Evolutionary conservation across 116 monocot species (phyloP).

Genomic region (Trichopus zeylanicus): DNA sequence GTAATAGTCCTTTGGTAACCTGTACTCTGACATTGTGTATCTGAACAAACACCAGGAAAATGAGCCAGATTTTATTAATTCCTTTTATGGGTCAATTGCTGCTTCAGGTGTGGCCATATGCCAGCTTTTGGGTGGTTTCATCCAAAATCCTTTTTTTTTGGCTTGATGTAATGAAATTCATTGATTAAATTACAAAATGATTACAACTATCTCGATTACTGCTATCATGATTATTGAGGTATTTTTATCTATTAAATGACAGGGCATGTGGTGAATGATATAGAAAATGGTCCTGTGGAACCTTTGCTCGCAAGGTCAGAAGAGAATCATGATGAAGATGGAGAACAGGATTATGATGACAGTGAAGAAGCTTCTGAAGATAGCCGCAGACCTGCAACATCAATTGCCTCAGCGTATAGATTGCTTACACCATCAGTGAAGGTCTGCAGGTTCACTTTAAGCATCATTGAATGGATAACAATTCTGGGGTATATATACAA

Average conservation of each 20-base stretch:
- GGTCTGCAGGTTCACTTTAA: constrained; percentile 24
- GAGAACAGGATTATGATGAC: constrained; percentile 43
- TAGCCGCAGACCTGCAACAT: constrained; percentile 57
- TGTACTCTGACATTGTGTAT: too few species aligned
- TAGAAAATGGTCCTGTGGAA: constrained; percentile 57
- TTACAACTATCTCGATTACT: too few species aligned
- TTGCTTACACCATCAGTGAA: constrained; percentile 92
- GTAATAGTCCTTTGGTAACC: too few species aligned
- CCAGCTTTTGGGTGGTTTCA: too few species aligned
- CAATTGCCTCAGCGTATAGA: constrained; percentile 75
- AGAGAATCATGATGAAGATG: constrained; percentile 35
- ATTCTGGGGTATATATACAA: neutral
- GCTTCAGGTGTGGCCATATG: too few species aligned
- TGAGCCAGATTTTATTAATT: too few species aligned
- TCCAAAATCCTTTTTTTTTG: too few species aligned
- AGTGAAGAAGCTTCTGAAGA: constrained; percentile 69
- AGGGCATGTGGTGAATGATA: constrained; percentile 14
- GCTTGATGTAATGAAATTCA: too few species aligned
- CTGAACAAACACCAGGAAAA: too few species aligned
- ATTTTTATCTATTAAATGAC: neutral
- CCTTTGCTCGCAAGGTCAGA: constrained; percentile 42
- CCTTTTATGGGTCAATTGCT: too few species aligned
- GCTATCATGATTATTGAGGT: too few species aligned
- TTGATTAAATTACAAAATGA: too few species aligned
- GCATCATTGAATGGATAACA: neutral